Evolutionary conservation across 257 asterid genomes (phyloP).

Genomic region (Ehretia macrophylla): DNA sequence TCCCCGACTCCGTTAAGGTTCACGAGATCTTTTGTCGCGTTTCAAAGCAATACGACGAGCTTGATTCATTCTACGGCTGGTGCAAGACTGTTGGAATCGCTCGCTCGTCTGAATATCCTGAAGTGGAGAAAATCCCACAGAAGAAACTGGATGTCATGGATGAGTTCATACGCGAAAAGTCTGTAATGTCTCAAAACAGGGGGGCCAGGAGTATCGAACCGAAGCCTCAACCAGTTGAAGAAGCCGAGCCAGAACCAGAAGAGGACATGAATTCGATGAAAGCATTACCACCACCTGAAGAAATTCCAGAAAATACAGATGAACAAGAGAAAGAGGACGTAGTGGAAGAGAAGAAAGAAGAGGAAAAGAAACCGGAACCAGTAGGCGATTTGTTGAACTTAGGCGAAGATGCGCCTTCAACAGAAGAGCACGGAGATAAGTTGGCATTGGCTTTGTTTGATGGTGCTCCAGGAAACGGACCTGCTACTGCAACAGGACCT

Average conservation of each 20-base stretch:
- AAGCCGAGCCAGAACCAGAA: constrained; percentile 35
- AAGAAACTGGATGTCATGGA: constrained; percentile 86
- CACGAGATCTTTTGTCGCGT: constrained; percentile 68
- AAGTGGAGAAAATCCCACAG: constrained; percentile 64
- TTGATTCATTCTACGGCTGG: constrained; percentile 73
- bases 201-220: constrained; percentile 24
- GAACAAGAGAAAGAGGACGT: constrained; percentile 28
- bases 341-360: constrained; percentile 19
- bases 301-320: constrained; percentile 13
- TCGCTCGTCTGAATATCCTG: constrained; percentile 76
- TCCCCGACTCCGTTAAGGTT: constrained; percentile 55
- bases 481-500: constrained; percentile 24
- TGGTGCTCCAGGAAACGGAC: constrained; percentile 29
- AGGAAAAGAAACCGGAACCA: constrained; percentile 29
- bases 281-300: constrained; percentile 84
- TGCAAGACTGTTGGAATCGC: constrained; percentile 56
- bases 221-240: constrained; percentile 15
- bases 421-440: constrained; percentile 55
- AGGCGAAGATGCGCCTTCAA: constrained; percentile 47
- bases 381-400: constrained; percentile 72
- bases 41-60: constrained; percentile 80
- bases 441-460: constrained; percentile 84
- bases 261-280: constrained; percentile 55
- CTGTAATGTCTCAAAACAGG: constrained; percentile 30
- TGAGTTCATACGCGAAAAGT: constrained; percentile 61